A percentile compares a stretch with the other conserved stretches of the same genome.
Conservation (phyloP, 257 asterid species). For the Pogostemon cablin region DNA sequence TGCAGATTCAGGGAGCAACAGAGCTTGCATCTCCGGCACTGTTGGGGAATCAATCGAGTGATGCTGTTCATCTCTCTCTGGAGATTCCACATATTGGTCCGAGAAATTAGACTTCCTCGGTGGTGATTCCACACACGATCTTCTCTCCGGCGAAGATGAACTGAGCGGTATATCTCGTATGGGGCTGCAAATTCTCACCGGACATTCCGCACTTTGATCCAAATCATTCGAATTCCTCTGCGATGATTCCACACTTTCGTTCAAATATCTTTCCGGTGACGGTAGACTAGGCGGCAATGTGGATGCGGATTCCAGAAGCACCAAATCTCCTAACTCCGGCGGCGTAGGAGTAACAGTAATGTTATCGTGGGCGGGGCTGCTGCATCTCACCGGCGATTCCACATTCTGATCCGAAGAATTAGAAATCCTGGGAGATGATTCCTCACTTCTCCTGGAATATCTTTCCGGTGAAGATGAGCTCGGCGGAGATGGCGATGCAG, state of each 20-base stretch:
- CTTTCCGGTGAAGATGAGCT: slow-evolving; percentile 36
- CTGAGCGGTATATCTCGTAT: background rate
- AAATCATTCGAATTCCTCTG: slow-evolving; percentile 28
- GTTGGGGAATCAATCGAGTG: background rate
- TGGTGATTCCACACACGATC: slow-evolving; percentile 27
- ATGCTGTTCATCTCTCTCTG: background rate
- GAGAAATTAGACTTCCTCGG: slow-evolving; percentile 25
- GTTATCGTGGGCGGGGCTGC: background rate
- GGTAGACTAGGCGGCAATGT: slow-evolving; percentile 9
- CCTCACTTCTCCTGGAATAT: slow-evolving; percentile 34
- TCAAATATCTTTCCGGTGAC: slow-evolving; percentile 15
- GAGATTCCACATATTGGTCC: slow-evolving; percentile 27
- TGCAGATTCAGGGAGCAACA: slow-evolving; percentile 21
- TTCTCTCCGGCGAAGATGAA: slow-evolving; percentile 21
- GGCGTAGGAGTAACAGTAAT: background rate
- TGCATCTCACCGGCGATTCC: slow-evolving; percentile 5
- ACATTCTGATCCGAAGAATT: slow-evolving; percentile 22
- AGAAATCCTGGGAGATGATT: slow-evolving; percentile 26
- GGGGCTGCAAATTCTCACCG: slow-evolving; percentile 23
- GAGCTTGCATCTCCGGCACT: slow-evolving; percentile 3
- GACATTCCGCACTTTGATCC: slow-evolving; percentile 25
- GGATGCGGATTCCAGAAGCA: slow-evolving; percentile 20
- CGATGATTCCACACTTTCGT: slow-evolving; percentile 28
- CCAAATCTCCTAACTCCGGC: slow-evolving; percentile 14
- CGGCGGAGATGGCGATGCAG: slow-evolving; percentile 35